These are phyloP conservation scores for Trichoderma harzianum DNA, from an alignment of 2,329 filamentous ascomycete species.

Conservation along the genomic window DNA sequence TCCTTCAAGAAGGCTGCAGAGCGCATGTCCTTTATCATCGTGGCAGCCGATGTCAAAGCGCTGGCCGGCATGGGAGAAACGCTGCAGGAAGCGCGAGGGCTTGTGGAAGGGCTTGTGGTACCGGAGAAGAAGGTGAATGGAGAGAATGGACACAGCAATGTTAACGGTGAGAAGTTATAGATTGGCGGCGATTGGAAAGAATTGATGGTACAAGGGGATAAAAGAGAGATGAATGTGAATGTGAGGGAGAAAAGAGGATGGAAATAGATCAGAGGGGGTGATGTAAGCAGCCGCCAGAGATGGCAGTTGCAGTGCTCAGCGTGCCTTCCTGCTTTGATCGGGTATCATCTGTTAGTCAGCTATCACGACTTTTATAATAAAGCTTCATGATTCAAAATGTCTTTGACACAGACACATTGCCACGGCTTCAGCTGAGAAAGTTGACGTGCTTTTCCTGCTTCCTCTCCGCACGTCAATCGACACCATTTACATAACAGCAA, in stretches of 20 bases:
- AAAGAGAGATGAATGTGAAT: not conserved
- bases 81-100: slow-evolving; percentile 19
- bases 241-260: not conserved
- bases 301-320: not conserved
- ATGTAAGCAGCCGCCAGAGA: not conserved
- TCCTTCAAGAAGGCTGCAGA: slow-evolving; percentile 25
- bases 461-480: not conserved
- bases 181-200: not conserved
- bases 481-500: slow-evolving; percentile 12
- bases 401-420: not conserved
- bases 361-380: not conserved
- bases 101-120: slow-evolving; percentile 10
- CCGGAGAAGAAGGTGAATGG: not conserved
- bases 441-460: not conserved
- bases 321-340: not conserved
- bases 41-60: slow-evolving; percentile 27
- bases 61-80: slow-evolving; percentile 24
- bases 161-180: not conserved
- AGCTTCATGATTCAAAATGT: not conserved
- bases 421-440: not conserved
- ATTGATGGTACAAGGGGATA: not conserved
- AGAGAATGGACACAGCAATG: not conserved
- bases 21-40: slow-evolving; percentile 26
- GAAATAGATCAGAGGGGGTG: not conserved
- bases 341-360: not conserved